Conservation (phyloP, 2,329 filamentous ascomycete genomes). For the Aaosphaeria arxii region DNA sequence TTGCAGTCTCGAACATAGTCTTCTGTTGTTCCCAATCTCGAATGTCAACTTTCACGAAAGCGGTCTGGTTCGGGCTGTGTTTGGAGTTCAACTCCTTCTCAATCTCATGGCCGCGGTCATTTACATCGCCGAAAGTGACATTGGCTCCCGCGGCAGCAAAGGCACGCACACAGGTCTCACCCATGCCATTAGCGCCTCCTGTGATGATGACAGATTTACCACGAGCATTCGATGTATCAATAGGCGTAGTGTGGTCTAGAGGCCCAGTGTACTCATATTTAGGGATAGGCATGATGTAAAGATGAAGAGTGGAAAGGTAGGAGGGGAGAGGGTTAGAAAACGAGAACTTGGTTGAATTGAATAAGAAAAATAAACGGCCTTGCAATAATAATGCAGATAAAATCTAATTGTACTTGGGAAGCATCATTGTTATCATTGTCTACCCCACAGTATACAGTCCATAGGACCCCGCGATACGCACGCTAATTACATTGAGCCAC, state of each 20-base stretch:
- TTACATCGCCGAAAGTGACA: conserved; percentile 35
- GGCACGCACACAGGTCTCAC: conserved; percentile 28
- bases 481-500: too few species aligned
- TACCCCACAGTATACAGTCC: too few species aligned
- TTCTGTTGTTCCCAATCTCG: conserved; percentile 27
- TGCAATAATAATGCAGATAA: too few species aligned
- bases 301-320: background rate
- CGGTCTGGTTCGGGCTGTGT: conserved; percentile 14
- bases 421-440: too few species aligned
- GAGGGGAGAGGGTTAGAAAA: too few species aligned
- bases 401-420: too few species aligned
- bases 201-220: conserved; percentile 50
- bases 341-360: too few species aligned
- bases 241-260: conserved; percentile 32
- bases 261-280: conserved; percentile 33
- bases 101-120: conserved; percentile 20
- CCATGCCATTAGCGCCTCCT: conserved; percentile 44
- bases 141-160: conserved; percentile 30
- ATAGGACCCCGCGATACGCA: too few species aligned
- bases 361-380: too few species aligned
- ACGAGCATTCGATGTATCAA: conserved; percentile 36
- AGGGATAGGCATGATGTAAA: conserved; percentile 9
- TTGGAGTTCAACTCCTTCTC: conserved; percentile 25
- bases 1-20: conserved; percentile 24
- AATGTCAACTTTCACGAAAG: conserved; percentile 28